phyloP scores from a whole-genome alignment of 2,329 filamentous ascomycete genomes.

The Leptographium procerum region DNA sequence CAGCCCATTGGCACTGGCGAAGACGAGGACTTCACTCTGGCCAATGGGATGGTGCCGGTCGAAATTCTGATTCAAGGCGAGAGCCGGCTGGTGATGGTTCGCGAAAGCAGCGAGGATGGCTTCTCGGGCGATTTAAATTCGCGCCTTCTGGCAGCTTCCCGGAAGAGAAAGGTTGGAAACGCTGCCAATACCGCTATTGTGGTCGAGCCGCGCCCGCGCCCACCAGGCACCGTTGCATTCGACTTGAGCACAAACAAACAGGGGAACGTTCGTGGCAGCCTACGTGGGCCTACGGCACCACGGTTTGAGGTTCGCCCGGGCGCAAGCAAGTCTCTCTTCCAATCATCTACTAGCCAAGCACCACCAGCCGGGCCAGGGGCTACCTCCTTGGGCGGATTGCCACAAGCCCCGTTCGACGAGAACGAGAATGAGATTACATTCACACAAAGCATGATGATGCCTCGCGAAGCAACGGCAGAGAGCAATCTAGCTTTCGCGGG shows the following conservation, averaged over 20 bases:
- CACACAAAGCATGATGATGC: conserved; percentile 15
- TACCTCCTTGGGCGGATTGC: background rate
- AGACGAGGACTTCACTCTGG: conserved; percentile 9
- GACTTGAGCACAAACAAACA: conserved; percentile 37
- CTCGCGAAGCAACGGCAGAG: conserved; percentile 6
- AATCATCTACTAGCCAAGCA: background rate
- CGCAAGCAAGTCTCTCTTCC: conserved; percentile 7
- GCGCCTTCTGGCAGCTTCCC: conserved; percentile 20
- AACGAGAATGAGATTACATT: conserved; percentile 17
- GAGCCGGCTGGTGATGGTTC: conserved; percentile 41
- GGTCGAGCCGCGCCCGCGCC: conserved; percentile 36
- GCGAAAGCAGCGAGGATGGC: conserved; percentile 32
- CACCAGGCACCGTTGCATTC: conserved; percentile 31
- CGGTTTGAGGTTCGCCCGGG: background rate
- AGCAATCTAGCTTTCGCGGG: conserved; percentile 37
- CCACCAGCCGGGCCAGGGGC: background rate
- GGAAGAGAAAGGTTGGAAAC: conserved; percentile 26
- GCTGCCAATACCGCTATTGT: conserved; percentile 39
- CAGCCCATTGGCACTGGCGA: conserved; percentile 11
- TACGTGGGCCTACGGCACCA: conserved; percentile 16
- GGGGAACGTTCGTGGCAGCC: conserved; percentile 14
- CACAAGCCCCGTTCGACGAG: conserved; percentile 12
- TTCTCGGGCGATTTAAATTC: conserved; percentile 13
- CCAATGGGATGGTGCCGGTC: conserved; percentile 26
- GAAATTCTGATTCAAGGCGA: conserved; percentile 46